These are phyloP conservation scores for Drechslerella coelobrocha DNA, from an alignment of 2,329 filamentous ascomycete species.

Conservation along the genomic window DNA sequence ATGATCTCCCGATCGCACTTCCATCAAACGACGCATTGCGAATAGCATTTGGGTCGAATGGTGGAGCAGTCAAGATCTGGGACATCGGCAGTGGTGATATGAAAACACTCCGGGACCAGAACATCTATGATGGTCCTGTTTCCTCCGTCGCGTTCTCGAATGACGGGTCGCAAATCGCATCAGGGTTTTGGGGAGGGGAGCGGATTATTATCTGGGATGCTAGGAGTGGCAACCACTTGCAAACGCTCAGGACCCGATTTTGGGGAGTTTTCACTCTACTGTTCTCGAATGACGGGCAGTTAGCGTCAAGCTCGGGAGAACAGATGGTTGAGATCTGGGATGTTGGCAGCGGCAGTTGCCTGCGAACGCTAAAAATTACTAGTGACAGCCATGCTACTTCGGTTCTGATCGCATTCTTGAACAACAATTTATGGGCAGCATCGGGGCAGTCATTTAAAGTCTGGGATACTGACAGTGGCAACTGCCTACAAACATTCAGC, in stretches of 20 bases:
- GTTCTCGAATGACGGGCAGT: background rate
- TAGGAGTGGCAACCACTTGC: background rate
- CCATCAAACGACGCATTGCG: slow-evolving; percentile 5
- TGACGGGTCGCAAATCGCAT: background rate
- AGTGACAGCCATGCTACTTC: background rate
- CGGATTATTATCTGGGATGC: slow-evolving; percentile 5
- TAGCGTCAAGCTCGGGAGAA: background rate
- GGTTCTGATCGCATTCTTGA: background rate
- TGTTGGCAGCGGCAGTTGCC: background rate
- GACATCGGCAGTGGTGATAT: background rate
- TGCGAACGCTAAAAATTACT: background rate
- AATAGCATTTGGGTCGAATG: background rate
- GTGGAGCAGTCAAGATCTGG: background rate
- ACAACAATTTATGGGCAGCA: background rate
- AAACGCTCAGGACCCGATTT: background rate
- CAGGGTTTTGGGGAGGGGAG: background rate
- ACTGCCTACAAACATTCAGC: background rate
- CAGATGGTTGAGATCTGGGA: background rate
- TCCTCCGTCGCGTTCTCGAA: background rate
- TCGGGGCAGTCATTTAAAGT: background rate
- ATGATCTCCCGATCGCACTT: background rate
- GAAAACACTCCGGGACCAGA: background rate
- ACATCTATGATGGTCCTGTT: background rate
- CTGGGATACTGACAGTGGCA: background rate
- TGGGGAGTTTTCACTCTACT: background rate